Percentiles rank a stretch among this genome's conserved stretches.
These are phyloP conservation scores for Suhomyces bribrorum DNA, from an alignment of 1,139 yeast species.

Conservation along the genomic window DNA sequence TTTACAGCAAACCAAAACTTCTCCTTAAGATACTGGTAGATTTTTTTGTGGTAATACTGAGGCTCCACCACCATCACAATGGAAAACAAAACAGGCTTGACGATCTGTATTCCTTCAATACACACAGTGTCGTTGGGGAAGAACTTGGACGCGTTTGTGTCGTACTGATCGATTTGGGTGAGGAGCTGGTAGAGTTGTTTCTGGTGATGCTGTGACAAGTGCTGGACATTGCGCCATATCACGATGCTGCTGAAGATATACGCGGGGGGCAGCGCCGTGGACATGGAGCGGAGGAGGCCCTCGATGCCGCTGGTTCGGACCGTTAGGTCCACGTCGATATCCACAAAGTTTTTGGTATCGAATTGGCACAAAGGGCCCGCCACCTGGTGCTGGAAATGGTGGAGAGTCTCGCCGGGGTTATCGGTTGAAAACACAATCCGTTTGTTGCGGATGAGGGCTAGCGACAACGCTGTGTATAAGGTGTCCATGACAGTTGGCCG, in stretches of 20 bases:
- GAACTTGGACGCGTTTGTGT: conserved; percentile 24
- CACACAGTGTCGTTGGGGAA: conserved; percentile 9
- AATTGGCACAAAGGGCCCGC: conserved; percentile 11
- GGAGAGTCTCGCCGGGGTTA: conserved; percentile 1
- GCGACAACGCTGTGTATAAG: conserved; percentile 27
- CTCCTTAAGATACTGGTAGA: conserved; percentile 37
- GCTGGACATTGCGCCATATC: conserved; percentile 30
- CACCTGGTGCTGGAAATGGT: conserved; percentile 5
- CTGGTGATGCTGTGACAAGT: conserved; percentile 21
- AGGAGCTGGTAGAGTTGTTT: conserved; percentile 29
- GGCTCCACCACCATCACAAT: conserved; percentile 29
- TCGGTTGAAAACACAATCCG: conserved; percentile 23
- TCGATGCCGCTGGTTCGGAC: conserved; percentile 8
- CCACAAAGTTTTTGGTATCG: conserved; percentile 15
- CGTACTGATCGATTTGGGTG: conserved; percentile 34
- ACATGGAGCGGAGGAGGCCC: conserved; percentile 11
- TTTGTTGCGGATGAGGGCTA: conserved; percentile 24
- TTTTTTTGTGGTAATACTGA: conserved; percentile 15
- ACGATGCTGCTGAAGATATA: conserved; percentile 20
- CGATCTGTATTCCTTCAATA: conserved; percentile 17
- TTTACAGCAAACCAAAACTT: conserved; percentile 39
- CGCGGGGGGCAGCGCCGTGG: conserved; percentile 5
- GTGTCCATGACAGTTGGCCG: conserved; percentile 22
- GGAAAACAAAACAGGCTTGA: conserved; percentile 25
- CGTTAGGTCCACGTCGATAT: conserved; percentile 20